phyloP scores from a whole-genome alignment of 306 rosid species.

The Fagus sylvatica region DNA sequence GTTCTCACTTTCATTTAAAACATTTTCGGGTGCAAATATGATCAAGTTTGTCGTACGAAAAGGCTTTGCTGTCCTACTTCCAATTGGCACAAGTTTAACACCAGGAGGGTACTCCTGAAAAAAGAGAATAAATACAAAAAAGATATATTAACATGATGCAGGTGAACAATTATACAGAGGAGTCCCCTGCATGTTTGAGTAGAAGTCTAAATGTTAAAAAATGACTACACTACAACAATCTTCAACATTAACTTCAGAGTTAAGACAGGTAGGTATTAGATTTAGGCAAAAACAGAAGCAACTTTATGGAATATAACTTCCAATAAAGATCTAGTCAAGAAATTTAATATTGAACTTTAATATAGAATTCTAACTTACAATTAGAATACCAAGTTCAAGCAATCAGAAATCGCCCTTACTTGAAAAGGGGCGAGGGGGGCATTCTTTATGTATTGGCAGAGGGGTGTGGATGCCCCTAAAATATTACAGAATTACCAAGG shows the following conservation, averaged over 20 bases:
- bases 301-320: background rate
- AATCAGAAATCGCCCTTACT: background rate
- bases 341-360: background rate
- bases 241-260: slow-evolving; percentile 10
- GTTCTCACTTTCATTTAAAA: slow-evolving; percentile 33
- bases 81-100: slow-evolving; percentile 65
- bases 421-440: background rate
- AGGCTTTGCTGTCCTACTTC: slow-evolving; percentile 74
- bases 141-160: slow-evolving; percentile 13
- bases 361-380: background rate
- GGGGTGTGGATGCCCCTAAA: background rate
- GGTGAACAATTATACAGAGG: slow-evolving; percentile 3
- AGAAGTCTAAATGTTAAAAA: slow-evolving; percentile 6
- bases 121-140: slow-evolving; percentile 11
- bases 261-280: slow-evolving; percentile 14
- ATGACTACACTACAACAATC: background rate
- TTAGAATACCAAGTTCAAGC: background rate
- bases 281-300: slow-evolving; percentile 13
- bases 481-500: too few relatives aligned
- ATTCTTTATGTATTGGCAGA: too few relatives aligned
- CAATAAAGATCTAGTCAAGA: background rate
- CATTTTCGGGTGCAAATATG: slow-evolving; percentile 63
- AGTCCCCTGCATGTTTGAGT: background rate
- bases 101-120: slow-evolving; percentile 85
- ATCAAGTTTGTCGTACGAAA: slow-evolving; percentile 76